These are phyloP conservation scores for Zymoseptoria crescenta DNA, from an alignment of 2,329 filamentous ascomycete species.

Conservation along the genomic window DNA sequence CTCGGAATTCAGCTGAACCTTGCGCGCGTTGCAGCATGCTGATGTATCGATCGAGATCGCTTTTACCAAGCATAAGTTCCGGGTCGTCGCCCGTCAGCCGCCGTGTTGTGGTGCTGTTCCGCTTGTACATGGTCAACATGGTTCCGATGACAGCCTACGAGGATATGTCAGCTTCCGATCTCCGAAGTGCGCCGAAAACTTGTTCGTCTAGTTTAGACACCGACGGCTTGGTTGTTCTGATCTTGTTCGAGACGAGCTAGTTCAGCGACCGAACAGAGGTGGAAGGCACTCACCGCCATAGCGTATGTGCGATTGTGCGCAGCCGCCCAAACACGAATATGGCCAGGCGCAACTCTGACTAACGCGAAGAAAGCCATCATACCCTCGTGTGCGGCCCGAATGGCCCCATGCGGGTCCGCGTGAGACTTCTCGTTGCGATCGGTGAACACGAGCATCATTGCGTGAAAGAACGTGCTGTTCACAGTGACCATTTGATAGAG, in stretches of 20 bases:
- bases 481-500: not conserved
- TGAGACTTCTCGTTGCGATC: constrained; percentile 1
- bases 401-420: constrained; percentile 1
- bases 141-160: not conserved
- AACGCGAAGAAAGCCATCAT: constrained; percentile 4
- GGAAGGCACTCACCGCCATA: not conserved
- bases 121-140: not conserved
- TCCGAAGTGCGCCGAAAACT: too few species aligned
- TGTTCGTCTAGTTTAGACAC: too few species aligned
- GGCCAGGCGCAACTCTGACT: not conserved
- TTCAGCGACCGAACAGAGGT: too few species aligned
- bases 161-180: too few species aligned
- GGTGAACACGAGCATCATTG: constrained; percentile 5
- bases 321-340: not conserved
- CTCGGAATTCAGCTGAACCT: not conserved
- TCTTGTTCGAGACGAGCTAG: too few species aligned
- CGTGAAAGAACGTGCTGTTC: constrained; percentile 1
- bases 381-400: constrained; percentile 1
- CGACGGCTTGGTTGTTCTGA: too few species aligned
- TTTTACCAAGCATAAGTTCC: not conserved
- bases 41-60: constrained; percentile 1
- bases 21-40: not conserved
- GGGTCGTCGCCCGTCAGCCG: too few species aligned
- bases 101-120: not conserved
- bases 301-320: not conserved